A percentile compares a stretch with the other conserved stretches of the same genome.
phyloP scores from a whole-genome alignment of 2,329 filamentous ascomycete genomes.

The Ascochyta clinopodiicola region DNA sequence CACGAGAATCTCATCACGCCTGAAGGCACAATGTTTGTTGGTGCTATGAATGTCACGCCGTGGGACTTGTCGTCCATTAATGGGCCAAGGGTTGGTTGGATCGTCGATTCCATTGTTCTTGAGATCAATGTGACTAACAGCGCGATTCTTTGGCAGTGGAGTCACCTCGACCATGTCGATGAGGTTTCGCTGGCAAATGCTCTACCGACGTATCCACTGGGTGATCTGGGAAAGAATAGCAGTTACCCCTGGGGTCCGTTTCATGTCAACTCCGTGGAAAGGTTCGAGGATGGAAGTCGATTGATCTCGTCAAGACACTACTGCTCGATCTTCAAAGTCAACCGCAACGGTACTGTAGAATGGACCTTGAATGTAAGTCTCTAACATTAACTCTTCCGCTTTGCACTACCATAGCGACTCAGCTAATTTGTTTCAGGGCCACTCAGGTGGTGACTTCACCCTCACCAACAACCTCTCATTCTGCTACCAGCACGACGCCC shows the following conservation, averaged over 20 bases:
- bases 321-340: slow-evolving; percentile 8
- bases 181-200: neutral
- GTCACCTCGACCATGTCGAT: slow-evolving; percentile 17
- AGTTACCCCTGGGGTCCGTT: neutral
- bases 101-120: neutral
- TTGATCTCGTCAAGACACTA: slow-evolving; percentile 10
- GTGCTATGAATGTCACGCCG: slow-evolving; percentile 14
- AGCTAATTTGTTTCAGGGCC: neutral
- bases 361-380: slow-evolving; percentile 9
- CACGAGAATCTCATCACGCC: slow-evolving; percentile 18
- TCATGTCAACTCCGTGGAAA: neutral
- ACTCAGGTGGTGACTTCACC: slow-evolving; percentile 13
- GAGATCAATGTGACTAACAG: slow-evolving; percentile 17
- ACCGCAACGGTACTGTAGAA: slow-evolving; percentile 3
- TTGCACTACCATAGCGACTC: neutral
- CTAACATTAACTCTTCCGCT: neutral
- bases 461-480: slow-evolving; percentile 11
- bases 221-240: neutral
- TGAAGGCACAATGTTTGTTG: slow-evolving; percentile 12
- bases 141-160: slow-evolving; percentile 17
- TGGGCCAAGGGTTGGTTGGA: neutral
- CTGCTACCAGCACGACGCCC: slow-evolving; percentile 20
- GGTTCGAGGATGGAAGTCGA: slow-evolving; percentile 4
- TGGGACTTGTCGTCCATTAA: slow-evolving; percentile 13
- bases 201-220: slow-evolving; percentile 2